Base-by-base conservation (phyloP, 1,139 yeast genomes). In the Geotrichum aggregatum region DNA sequence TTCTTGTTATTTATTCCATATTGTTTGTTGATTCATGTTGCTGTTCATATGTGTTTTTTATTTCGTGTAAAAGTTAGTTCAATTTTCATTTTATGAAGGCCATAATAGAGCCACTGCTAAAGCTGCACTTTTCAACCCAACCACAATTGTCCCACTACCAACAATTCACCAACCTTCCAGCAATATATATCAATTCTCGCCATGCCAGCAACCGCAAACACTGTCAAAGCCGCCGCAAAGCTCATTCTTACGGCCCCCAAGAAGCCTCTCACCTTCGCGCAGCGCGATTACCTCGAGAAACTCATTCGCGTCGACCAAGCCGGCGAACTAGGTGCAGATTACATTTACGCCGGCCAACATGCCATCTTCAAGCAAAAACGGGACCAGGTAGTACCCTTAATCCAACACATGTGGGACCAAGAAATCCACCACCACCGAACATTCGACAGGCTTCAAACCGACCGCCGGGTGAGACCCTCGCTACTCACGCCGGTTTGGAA, bases 391-490 rank as follows among this genome's bases (percentile, higher is more conserved):
- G 87, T 84, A 14, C 76, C 76, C 7, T 75, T 89, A 11, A 74
- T 92, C 63, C 79, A 83, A 63, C 98, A 92, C 67, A 92, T 92
- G 98, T 91, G 98, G 98, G 96, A 89, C 43, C 98, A 92, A 67
- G 99, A 92, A 64, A 75, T 91, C 41, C 87, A 84, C 61, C 99
- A 92, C 63, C 96, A 89, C 66, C 72, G 79, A 56, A 86, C 95
- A 0, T 92, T 92, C 71, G 87, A 94, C 66, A 69, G 75, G 3
- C 71, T 91, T 38, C 98, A 92, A 66, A 73, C 79, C 0, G 76
- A 78, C 56, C 82, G 87, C 59, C 74, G 98, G 50, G 96, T 91
- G 0, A 78, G 98, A 59, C 98, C 98, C 1, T 87, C 96, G 0
- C 63, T 91, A 8, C 71, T 92, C 47, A 89, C 98, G 0, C 98